Percentiles rank a stretch among this genome's conserved stretches.
Evolutionary conservation across 2,329 filamentous ascomycete species (phyloP).

Genomic region (Xylariaceae sp.): DNA sequence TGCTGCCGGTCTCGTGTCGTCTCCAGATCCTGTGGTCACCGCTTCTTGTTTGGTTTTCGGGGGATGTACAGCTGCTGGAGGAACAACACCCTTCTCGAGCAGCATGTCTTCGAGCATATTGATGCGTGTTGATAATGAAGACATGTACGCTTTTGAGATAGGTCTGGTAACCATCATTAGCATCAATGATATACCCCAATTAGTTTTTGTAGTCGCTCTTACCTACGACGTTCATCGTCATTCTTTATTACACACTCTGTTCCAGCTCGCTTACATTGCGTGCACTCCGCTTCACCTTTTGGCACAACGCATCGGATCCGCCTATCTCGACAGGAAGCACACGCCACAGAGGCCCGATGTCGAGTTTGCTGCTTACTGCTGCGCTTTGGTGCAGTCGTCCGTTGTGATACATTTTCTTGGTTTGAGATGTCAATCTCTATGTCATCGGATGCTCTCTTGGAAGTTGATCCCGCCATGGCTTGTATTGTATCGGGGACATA

Average conservation of each 20-base stretch:
- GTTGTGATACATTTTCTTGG: slow-evolving; percentile 17
- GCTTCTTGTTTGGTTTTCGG: slow-evolving; percentile 16
- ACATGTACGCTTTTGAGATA: slow-evolving; percentile 19
- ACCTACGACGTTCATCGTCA: slow-evolving; percentile 20
- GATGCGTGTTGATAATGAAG: slow-evolving; percentile 17
- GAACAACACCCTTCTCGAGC: slow-evolving; percentile 9
- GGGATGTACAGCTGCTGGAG: slow-evolving; percentile 14
- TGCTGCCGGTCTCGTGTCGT: slow-evolving; percentile 4
- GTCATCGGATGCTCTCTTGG: slow-evolving; percentile 6
- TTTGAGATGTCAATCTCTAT: slow-evolving; percentile 15
- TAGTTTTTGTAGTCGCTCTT: not conserved
- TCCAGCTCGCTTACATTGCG: slow-evolving; percentile 16
- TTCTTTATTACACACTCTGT: slow-evolving; percentile 20
- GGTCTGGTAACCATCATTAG: slow-evolving; percentile 13
- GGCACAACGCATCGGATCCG: slow-evolving; percentile 20
- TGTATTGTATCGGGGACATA: not conserved
- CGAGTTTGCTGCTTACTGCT: slow-evolving; percentile 15
- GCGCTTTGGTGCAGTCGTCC: slow-evolving; percentile 6
- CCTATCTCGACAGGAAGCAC: slow-evolving; percentile 18
- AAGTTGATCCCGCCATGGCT: slow-evolving; percentile 9
- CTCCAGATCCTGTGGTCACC: slow-evolving; percentile 5
- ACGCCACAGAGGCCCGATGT: slow-evolving; percentile 18
- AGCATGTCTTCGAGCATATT: slow-evolving; percentile 17
- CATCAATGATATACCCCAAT: not conserved
- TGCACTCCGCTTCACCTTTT: slow-evolving; percentile 14